A percentile compares a stretch with the other conserved stretches of the same genome.
phyloP scores from a whole-genome alignment of 108 stramenopile genomes.

The Skeletonema grethae region DNA sequence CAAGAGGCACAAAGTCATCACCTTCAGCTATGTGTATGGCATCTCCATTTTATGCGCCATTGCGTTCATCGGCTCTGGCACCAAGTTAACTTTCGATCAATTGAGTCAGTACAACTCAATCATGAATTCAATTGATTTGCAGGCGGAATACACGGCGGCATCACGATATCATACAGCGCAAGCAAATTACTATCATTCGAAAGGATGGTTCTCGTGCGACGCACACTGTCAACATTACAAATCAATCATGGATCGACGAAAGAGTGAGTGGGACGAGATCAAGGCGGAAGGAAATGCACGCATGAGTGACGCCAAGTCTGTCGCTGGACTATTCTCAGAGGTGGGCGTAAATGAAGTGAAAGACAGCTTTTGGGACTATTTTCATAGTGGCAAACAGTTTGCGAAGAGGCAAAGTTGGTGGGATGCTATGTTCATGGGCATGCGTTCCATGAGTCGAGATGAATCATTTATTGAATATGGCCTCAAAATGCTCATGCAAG shows the following conservation, averaged over 20 bases:
- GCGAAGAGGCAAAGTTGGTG: conserved; percentile 90
- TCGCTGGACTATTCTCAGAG: conserved; percentile 84
- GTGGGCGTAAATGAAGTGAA: conserved; percentile 84
- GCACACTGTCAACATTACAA: conserved; percentile 83
- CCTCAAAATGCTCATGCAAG: conserved; percentile 68
- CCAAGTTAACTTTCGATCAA: conserved; percentile 67
- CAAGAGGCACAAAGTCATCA: conserved; percentile 66
- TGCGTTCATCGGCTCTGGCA: conserved; percentile 67
- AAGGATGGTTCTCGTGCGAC: conserved; percentile 89
- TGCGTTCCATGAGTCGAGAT: conserved; percentile 71
- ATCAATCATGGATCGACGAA: conserved; percentile 59
- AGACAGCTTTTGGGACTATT: conserved; percentile 88
- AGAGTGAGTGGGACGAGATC: conserved; percentile 63
- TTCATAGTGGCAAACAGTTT: conserved; percentile 67
- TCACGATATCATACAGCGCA: conserved; percentile 59
- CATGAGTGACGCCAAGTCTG: conserved; percentile 83
- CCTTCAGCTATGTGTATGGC: conserved; percentile 73
- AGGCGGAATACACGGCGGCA: conserved; percentile 78
- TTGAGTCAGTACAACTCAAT: conserved; percentile 68
- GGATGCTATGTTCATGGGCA: conserved; percentile 88
- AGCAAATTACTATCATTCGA: conserved; percentile 65
- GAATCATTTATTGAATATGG: conserved; percentile 78
- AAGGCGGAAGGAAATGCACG: conserved; percentile 79
- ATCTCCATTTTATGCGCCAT: conserved; percentile 44
- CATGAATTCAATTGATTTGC: conserved; percentile 81